Evolutionary conservation across 306 rosid species (phyloP), one percentile per base, ranked within the genome.

Genomic region (Astragalus membranaceus): DNA sequence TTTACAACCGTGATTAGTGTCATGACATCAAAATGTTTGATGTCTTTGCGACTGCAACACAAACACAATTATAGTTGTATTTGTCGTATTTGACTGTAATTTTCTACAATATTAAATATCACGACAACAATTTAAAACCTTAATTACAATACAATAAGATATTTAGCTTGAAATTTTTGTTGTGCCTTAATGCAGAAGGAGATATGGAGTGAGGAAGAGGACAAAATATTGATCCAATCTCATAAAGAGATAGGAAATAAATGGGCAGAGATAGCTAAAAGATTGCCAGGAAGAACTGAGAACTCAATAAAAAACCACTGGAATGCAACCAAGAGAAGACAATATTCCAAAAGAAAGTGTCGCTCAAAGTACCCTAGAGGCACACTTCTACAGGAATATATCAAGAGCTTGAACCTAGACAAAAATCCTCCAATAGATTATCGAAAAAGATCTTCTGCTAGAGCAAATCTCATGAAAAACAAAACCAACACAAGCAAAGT

Each of bases 251-350:
- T 90, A 47, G 98, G 98, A 62, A 94, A 94, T 33, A 94, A 94
- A 73, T 94, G 98, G 98, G 95, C 97, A 26, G 98, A 94, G 78
- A 94, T 94, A 41, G 97, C 98, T 0, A 94, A 88, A 78, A 87
- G 80, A 61, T 52, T 94, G 48, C 89, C 92, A 0, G 98, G 96
- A 56, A 90, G 98, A 85, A 90, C 98, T 5, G 98, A 94, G 13
- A 94, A 94, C 72, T 90, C 98, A 26, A 94, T 94, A 0, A 94
- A 94, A 32, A 94, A 94, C 82, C 98, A 94, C 10, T 94, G 98
- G 98, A 94, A 94, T 68, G 97, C 98, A 29, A 94, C 96, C 4
- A 94, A 88, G 63, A 88, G 97, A 80, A 84, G 98, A 63, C 97
- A 94, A 66, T 78, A 84, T 59, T 88, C 98, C 9, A 90, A 88